phyloP scores from a whole-genome alignment of 768 basidiomycete species.

The Sporobolomyces phaffii region DNA sequence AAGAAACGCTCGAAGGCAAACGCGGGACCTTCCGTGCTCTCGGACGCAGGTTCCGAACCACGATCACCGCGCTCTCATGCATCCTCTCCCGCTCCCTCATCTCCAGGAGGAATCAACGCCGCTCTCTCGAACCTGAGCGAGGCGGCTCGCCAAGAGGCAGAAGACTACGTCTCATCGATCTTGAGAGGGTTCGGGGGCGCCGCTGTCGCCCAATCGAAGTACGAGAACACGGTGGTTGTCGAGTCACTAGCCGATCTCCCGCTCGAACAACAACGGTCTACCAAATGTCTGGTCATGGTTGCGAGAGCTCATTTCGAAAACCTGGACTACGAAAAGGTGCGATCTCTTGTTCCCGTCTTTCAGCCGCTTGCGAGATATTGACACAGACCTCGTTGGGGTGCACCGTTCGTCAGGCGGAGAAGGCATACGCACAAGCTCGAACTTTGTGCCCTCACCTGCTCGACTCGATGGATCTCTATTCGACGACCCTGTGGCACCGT shows the following conservation, averaged over 20 bases:
- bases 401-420: conserved; percentile 63
- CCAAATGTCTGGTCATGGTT: conserved; percentile 72
- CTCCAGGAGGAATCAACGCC: background rate
- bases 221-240: conserved; percentile 68
- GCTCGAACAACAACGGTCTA: conserved; percentile 62
- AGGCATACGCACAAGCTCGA: conserved; percentile 75
- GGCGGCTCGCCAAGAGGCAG: conserved; percentile 62
- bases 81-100: conserved; percentile 25
- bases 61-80: conserved; percentile 9
- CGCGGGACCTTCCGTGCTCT: conserved; percentile 23
- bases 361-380: too few relatives aligned
- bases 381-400: too few relatives aligned
- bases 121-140: background rate
- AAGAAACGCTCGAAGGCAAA: conserved; percentile 33
- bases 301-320: conserved; percentile 85
- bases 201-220: conserved; percentile 64
- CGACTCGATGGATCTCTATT: conserved; percentile 92
- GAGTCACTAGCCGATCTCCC: conserved; percentile 72
- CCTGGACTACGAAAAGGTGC: conserved; percentile 78
- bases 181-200: conserved; percentile 76
- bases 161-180: conserved; percentile 73
- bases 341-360: conserved; percentile 44
- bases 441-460: conserved; percentile 82
- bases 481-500: conserved; percentile 91
- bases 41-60: conserved; percentile 22